Evolutionary conservation across 2,329 filamentous ascomycete species (phyloP), one percentile per base, ranked within the genome.

Genomic region (Hypoxylon sp.): DNA sequence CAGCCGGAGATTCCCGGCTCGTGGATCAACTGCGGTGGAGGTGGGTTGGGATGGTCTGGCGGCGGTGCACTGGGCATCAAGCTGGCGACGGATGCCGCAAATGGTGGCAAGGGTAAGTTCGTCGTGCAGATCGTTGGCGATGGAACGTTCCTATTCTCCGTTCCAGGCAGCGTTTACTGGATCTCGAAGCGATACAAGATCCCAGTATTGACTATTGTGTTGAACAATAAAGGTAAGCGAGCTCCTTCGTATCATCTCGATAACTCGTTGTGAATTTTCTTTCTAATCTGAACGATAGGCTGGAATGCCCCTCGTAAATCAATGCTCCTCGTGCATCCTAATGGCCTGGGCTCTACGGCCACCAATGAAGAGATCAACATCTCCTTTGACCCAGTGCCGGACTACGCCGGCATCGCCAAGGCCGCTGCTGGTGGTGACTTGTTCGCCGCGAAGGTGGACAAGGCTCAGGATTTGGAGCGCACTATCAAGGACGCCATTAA

Each of bases 291-390:
- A 40, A 61, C 52, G 70, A 50, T 2, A 75, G 84, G 85, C 40
- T 89, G 86, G 86, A 87, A 89, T 70, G 86, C 87, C 0, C 87
- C 87, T 2, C 80, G 86, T 2, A 81, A 81, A 36, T 88, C 85
- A 0, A 75, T 87, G 42, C 76, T 86, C 2, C 79, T 89, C 11
- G 86, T 89, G 0, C 86, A 89, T 65, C 86, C 87, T 0, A 78
- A 88, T 3, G 87, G 86, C 0, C 73, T 83, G 2, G 86, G 83
- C 1, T 83, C 85, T 24, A 79, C 76, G 70, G 84, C 84, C 0
- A 83, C 80, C n/a, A 88, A 88, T 73, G 85, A 87, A 61, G 87
- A 89, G 73, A 83, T 88, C 68, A 88, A 88, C 71, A 88, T 89
- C 67, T 85, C 84, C 0, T 88, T 89, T 65, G 79, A 82, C 24